Base-by-base conservation (phyloP, 1,284 basidiomycete genomes). In the Cutaneotrichosporon cavernicola region DNA sequence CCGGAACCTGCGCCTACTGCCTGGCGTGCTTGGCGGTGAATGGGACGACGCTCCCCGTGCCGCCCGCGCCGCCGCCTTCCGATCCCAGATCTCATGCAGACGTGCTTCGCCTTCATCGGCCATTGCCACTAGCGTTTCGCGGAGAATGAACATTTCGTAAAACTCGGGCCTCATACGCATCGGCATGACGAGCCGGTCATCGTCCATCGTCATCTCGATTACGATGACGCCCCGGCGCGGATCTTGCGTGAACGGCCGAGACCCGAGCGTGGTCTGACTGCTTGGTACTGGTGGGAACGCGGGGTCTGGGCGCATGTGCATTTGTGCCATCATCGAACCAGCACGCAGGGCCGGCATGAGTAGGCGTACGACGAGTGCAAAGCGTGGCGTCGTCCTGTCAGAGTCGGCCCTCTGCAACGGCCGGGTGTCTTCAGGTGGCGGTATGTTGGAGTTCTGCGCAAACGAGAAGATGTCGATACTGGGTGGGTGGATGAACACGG, bases 61-160 rank as follows among this genome's bases (percentile, higher is more conserved):
- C 18, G 43, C 43, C 5, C 30, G 26, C 51, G 13, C 14, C 51
- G 30, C 30, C 51, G 82, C 59, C 36, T 81, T 61, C 47, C 56
- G 11, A 0, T 53, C 58, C 56, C 82, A 81, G 0, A 86, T 70
- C 59, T 79, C 43, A 30, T 53, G 65, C 58, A 74, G 50, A 16
- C 71, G 63, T 32, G 63, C 67, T 59, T 79, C 76, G 74, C 62
- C 86, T 34, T 71, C 64, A 26, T 62, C 58, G 0, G 73, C 80
- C 13, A 84, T 80, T 34, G 71, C 67, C 46, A 81, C 77, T 34
- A 88, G 77, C 21, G 72, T 75, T 59, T 83, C 82, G 65, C 85
- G 77, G 31, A 87, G 73, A 3, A 76, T 68, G 49, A 86, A 76
- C 58, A 86, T 73, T 21, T 82, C 82, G 43, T 84, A 82, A 26